phyloP scores from a whole-genome alignment of 2,329 filamentous ascomycete genomes.

The Exserohilum turcica region DNA sequence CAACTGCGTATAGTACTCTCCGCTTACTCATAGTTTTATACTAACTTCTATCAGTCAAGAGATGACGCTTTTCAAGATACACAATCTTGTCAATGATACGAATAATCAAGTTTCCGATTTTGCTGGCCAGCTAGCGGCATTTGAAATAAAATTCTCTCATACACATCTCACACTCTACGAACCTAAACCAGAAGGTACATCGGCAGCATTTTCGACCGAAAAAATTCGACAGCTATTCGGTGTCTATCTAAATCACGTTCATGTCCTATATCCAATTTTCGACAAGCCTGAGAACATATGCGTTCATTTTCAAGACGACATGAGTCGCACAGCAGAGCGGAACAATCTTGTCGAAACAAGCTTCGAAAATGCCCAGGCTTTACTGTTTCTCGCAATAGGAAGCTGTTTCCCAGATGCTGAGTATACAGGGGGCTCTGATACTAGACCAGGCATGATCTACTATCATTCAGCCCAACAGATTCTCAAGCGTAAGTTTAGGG shows the following conservation, averaged over 20 bases:
- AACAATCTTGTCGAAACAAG: neutral
- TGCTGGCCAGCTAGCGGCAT: neutral
- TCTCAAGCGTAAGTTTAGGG: neutral
- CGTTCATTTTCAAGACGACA: neutral
- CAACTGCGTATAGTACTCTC: neutral
- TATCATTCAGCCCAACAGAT: neutral
- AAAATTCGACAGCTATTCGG: neutral
- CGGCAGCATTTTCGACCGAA: neutral
- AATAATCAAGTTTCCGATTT: neutral
- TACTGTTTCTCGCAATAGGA: conserved; percentile 1
- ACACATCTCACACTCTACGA: neutral
- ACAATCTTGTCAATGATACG: neutral
- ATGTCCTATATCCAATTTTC: neutral
- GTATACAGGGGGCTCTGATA: neutral
- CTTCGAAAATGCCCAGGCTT: neutral
- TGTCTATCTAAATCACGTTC: neutral
- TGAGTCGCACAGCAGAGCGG: neutral
- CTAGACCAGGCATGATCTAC: neutral
- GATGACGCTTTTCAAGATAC: neutral
- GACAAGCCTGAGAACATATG: neutral
- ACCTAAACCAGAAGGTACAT: neutral
- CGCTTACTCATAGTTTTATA: neutral
- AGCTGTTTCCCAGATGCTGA: neutral
- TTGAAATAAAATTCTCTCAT: neutral
- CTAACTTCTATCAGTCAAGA: neutral